These are phyloP conservation scores for Collybiopsis luxurians DNA, from an alignment of 768 basidiomycete genomes.

Conservation along the genomic window DNA sequence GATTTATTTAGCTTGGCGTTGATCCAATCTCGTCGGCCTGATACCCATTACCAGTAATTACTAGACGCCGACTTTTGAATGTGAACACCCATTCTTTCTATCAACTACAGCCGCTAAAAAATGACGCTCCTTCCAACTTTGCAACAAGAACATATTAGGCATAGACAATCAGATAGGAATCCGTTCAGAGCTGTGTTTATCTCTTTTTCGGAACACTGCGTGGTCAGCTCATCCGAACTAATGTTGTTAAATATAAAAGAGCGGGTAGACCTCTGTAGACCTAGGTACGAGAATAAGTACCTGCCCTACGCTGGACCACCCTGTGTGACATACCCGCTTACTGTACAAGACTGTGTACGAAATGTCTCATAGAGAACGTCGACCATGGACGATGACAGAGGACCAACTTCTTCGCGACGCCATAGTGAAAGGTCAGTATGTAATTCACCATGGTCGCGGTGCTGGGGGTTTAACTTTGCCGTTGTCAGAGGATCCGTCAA, in stretches of 20 bases:
- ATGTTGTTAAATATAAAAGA: neutral
- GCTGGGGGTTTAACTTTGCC: slow-evolving; percentile 2
- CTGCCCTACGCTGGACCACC: neutral
- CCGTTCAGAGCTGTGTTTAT: neutral
- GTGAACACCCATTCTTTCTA: too few relatives aligned
- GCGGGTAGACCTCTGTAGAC: neutral
- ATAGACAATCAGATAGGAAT: too few relatives aligned
- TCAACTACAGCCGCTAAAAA: too few relatives aligned
- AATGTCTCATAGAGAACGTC: slow-evolving; percentile 13
- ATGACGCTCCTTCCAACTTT: too few relatives aligned
- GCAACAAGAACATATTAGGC: too few relatives aligned
- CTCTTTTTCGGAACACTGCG: neutral
- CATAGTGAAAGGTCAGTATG: slow-evolving; percentile 9
- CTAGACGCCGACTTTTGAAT: too few relatives aligned
- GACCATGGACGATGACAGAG: slow-evolving; percentile 14
- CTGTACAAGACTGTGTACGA: neutral
- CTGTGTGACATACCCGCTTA: too few relatives aligned
- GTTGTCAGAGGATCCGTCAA: slow-evolving; percentile 14
- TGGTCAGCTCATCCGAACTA: neutral
- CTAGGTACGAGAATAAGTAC: too few relatives aligned
- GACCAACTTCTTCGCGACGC: slow-evolving; percentile 16
- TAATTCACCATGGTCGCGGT: too few relatives aligned
- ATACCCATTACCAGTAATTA: too few relatives aligned
- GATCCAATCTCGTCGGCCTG: too few relatives aligned
- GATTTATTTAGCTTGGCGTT: too few relatives aligned